These are phyloP conservation scores for Nyssa sinensis DNA, from an alignment of 148 eudicot genomes.

Conservation along the genomic window DNA sequence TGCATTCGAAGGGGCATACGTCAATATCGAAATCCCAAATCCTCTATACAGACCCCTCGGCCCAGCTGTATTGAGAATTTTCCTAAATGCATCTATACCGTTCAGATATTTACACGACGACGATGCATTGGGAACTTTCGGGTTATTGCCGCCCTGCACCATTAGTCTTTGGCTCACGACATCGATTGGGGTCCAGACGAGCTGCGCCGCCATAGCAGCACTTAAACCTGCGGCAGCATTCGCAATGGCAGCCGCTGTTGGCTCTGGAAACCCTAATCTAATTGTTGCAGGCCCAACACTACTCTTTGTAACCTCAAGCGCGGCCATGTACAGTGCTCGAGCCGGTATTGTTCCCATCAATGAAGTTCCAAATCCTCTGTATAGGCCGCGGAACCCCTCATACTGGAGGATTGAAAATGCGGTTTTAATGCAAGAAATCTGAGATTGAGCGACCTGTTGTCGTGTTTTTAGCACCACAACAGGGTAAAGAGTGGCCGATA, in stretches of 20 bases:
- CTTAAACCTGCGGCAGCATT: slow-evolving; percentile 77
- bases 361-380: slow-evolving; percentile 84
- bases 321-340: slow-evolving; percentile 78
- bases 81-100: slow-evolving; percentile 78
- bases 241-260: slow-evolving; percentile 61
- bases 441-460: slow-evolving; percentile 64
- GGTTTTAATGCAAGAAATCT: slow-evolving; percentile 36
- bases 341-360: slow-evolving; percentile 84
- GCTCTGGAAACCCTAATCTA: slow-evolving; percentile 54
- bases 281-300: slow-evolving; percentile 56
- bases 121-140: not conserved
- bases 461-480: slow-evolving; percentile 75
- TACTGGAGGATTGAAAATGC: slow-evolving; percentile 34
- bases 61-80: slow-evolving; percentile 60
- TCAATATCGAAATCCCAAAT: slow-evolving; percentile 75
- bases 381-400: slow-evolving; percentile 67
- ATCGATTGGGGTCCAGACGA: slow-evolving; percentile 95
- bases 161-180: slow-evolving; percentile 84
- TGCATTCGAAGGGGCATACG: slow-evolving; percentile 70
- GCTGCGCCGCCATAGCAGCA: slow-evolving; percentile 86
- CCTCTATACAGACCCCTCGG: slow-evolving; percentile 63
- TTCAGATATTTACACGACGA: slow-evolving; percentile 35
- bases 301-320: slow-evolving; percentile 81
- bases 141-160: slow-evolving; percentile 55
- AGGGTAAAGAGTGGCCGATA: slow-evolving; percentile 72